A percentile compares a stretch with the other conserved stretches of the same genome.
phyloP scores from a whole-genome alignment of 192 early-diverging fungal genomes.

The Dimargaris verticillata region DNA sequence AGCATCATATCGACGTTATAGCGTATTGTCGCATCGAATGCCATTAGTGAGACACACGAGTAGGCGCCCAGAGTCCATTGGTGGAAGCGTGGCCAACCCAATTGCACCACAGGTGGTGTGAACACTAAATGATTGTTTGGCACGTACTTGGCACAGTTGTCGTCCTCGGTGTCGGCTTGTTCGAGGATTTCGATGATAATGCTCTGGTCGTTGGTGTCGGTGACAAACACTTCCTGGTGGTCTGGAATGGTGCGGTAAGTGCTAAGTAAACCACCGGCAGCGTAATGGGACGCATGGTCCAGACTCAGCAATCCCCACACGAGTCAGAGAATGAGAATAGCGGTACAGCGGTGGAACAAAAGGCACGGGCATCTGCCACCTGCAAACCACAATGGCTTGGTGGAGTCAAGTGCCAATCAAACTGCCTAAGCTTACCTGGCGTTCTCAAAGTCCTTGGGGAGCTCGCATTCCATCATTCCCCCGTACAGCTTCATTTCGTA shows the following conservation, averaged over 20 bases:
- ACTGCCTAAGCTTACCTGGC: background rate
- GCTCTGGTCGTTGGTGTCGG: slow-evolving; percentile 50
- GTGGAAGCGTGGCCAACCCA: too few species aligned
- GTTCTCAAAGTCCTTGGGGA: slow-evolving; percentile 9
- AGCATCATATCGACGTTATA: too few species aligned
- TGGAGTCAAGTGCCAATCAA: background rate
- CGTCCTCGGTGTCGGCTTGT: slow-evolving; percentile 22
- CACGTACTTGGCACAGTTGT: slow-evolving; percentile 22
- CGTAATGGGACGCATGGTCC: background rate
- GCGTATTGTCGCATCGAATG: too few species aligned
- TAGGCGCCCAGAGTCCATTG: too few species aligned
- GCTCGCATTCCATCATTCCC: slow-evolving; percentile 9
- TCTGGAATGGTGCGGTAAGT: slow-evolving; percentile 67
- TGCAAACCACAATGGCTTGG: background rate
- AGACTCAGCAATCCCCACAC: too few species aligned
- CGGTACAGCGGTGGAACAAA: too few species aligned
- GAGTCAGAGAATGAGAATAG: too few species aligned
- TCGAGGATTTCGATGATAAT: slow-evolving; percentile 81
- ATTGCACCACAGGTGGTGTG: too few species aligned
- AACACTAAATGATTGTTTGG: too few species aligned
- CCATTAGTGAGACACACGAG: too few species aligned
- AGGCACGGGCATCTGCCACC: too few species aligned
- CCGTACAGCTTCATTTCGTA: slow-evolving; percentile 9
- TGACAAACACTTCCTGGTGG: slow-evolving; percentile 84
- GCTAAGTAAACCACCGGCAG: slow-evolving; percentile 22